Conservation (phyloP, 495 filamentous ascomycete species). For the Pseudomonodictys pantanalensis region DNA sequence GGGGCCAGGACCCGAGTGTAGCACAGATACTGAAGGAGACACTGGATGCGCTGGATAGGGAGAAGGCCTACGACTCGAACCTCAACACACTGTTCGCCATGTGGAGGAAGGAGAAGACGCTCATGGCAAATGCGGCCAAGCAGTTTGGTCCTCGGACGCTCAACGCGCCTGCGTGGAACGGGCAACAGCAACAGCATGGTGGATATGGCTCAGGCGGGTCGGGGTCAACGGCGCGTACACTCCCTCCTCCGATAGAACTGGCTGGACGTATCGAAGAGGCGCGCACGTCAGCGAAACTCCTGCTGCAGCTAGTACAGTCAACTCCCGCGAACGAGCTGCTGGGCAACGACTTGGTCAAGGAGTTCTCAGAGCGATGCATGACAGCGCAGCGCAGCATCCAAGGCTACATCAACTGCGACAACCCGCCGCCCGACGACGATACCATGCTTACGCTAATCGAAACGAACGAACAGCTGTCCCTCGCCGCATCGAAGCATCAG, state of each 20-base stretch:
- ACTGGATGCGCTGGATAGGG: slow-evolving; percentile 66
- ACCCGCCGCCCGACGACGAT: slow-evolving; percentile 82
- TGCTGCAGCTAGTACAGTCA: slow-evolving; percentile 81
- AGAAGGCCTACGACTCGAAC: slow-evolving; percentile 70
- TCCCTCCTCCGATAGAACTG: slow-evolving; percentile 79
- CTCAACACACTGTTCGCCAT: slow-evolving; percentile 65
- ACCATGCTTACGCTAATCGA: slow-evolving; percentile 91
- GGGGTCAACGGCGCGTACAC: slow-evolving; percentile 42
- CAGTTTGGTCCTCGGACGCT: slow-evolving; percentile 23
- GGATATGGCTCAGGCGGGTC: background rate
- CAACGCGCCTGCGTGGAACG: slow-evolving; percentile 33
- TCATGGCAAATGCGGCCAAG: slow-evolving; percentile 29
- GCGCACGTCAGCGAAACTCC: slow-evolving; percentile 80
- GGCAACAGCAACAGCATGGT: background rate
- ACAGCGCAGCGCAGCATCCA: slow-evolving; percentile 75
- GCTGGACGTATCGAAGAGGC: slow-evolving; percentile 84
- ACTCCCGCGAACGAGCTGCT: slow-evolving; percentile 75
- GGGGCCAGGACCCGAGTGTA: slow-evolving; percentile 70
- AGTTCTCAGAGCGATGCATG: slow-evolving; percentile 86
- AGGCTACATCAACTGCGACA: slow-evolving; percentile 72
- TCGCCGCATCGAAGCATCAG: slow-evolving; percentile 75
- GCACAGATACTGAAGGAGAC: slow-evolving; percentile 84
- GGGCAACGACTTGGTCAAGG: slow-evolving; percentile 79
- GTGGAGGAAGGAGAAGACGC: slow-evolving; percentile 82
- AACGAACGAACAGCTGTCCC: slow-evolving; percentile 82